These are phyloP conservation scores for Rhizoclosmatium globosum DNA, from an alignment of 192 early-diverging fungal genomes.

Conservation along the genomic window DNA sequence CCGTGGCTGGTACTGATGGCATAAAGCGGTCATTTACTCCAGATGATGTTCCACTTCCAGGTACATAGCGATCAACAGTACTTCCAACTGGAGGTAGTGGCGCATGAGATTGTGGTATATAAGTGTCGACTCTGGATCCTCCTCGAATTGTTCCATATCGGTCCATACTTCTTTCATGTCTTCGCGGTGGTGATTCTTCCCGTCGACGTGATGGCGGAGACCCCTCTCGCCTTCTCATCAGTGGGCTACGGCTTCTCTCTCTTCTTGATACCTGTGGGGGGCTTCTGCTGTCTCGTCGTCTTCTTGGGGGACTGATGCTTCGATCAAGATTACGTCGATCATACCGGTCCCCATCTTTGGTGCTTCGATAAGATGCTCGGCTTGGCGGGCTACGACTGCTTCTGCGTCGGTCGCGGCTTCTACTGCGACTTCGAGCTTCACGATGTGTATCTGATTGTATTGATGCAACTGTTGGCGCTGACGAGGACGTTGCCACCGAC, in stretches of 20 bases:
- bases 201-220: background rate
- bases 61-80: background rate
- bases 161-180: background rate
- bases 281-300: background rate
- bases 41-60: background rate
- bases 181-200: background rate
- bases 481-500: no score
- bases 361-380: background rate
- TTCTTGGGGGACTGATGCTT: background rate
- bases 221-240: background rate
- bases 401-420: slow-evolving; percentile 22
- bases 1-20: background rate
- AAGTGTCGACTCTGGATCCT: no score
- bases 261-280: background rate
- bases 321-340: background rate
- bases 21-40: background rate
- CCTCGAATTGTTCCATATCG: background rate
- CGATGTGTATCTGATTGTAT: no score
- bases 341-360: background rate
- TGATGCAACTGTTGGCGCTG: no score
- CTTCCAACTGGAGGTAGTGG: no score
- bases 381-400: background rate
- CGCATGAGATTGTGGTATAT: no score
- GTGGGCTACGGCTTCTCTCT: background rate
- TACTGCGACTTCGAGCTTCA: slow-evolving; percentile 8